Evolutionary conservation across 768 basidiomycete species (phyloP), one percentile per base, ranked within the genome.

Genomic region (Agrocybe pediades): DNA sequence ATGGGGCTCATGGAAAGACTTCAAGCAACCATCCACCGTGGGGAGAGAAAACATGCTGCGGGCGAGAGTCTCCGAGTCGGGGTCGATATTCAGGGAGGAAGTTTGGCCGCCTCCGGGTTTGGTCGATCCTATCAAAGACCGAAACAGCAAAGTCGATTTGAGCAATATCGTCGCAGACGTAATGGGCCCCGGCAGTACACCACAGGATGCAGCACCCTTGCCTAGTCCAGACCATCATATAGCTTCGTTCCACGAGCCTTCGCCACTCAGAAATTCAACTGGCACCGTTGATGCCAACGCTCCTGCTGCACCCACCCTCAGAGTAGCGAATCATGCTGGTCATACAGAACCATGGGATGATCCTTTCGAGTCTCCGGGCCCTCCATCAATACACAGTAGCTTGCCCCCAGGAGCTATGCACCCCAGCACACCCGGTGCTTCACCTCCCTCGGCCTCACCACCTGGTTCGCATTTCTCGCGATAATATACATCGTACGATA

Each of bases 31-130:
- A 4, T 11, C 13, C 11, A 36, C 33, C 15, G 15, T 30, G 11
- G 33, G 6, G 11, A 11, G 33, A 11, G 13, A 13, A 0, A 69
- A 74, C 6, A 61, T 77, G 23, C 65, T 76, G 41, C 72, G 72
- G 25, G 65, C 75, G 2, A 67, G 75, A 6, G 70, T 66, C 3
- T 71, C 78, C 2, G 77, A 79, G 30, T 64, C 72, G 2, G 78
- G 77, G 1, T 80, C 79, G 0, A 69, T 77, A 29, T 81, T 81
- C 62, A 68, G 71, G 16, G 81, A 81, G 46, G 76, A 79, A 13
- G 71, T 78, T 0, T 79, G 75, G 73, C 75, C 76, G 0, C 80
- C 79, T 1, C 68, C 53, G 1, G 68, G 67, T 21, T 69, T 76
- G 30, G 71, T 76, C 6, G 78, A 79, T 55, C 78, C 77, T 0